phyloP scores from a whole-genome alignment of 1,284 basidiomycete genomes.

The Puccinia coronata region DNA sequence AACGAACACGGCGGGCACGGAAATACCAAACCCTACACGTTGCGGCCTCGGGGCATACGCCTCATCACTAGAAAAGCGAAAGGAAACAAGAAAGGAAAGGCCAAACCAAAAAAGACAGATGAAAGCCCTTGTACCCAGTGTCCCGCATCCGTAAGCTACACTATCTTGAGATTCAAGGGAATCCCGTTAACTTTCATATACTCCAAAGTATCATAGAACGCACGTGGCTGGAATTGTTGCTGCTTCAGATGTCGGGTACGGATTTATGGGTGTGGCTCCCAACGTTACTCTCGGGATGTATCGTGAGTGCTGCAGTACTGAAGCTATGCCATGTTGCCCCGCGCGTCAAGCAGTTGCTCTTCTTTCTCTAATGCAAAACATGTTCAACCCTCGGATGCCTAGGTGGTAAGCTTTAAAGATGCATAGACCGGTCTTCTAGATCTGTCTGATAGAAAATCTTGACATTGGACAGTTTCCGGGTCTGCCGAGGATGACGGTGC shows the following conservation, averaged over 20 bases:
- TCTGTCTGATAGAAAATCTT: not conserved
- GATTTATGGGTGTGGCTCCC: conserved; percentile 36
- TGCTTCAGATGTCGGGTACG: conserved; percentile 14
- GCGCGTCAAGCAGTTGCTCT: not conserved
- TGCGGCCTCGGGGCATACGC: not conserved
- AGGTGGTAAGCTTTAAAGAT: not conserved
- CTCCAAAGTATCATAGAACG: conserved; percentile 32
- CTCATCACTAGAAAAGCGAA: not conserved
- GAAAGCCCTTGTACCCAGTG: conserved; percentile 29
- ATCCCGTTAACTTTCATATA: too few species aligned
- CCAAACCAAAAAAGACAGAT: not conserved
- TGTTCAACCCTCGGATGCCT: not conserved
- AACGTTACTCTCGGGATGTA: conserved; percentile 45
- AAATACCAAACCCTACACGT: not conserved
- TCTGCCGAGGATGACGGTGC: not conserved
- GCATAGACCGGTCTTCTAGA: too few species aligned
- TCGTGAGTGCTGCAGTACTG: conserved; percentile 23
- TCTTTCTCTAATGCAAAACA: not conserved
- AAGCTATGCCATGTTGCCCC: not conserved
- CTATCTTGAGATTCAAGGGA: not conserved
- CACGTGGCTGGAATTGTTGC: conserved; percentile 41
- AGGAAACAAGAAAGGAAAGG: too few species aligned
- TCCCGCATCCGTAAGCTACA: not conserved
- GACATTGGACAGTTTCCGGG: not conserved
- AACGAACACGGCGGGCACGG: not conserved